phyloP scores from a whole-genome alignment of 1,284 basidiomycete genomes.

The Apiotrichum veenhuisii region DNA sequence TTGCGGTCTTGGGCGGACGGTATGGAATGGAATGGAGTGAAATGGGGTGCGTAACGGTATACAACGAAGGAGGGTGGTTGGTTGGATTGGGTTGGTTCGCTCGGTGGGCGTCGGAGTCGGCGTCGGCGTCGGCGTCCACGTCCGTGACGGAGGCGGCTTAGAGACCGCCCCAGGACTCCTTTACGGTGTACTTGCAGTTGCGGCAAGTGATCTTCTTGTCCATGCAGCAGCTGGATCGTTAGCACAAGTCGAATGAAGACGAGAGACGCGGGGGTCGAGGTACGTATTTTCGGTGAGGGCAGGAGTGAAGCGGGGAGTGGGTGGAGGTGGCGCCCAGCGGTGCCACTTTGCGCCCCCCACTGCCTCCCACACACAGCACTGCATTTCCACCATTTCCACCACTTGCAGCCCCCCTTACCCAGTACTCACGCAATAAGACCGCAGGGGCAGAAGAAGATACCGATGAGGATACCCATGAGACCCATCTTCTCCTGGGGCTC shows the following conservation, averaged over 20 bases:
- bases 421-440: constrained; percentile 5
- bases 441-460: constrained; percentile 5
- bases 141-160: neutral
- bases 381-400: neutral
- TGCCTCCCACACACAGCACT: neutral
- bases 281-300: too few species aligned
- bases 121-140: too few species aligned
- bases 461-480: constrained; percentile 5
- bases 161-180: constrained; percentile 6
- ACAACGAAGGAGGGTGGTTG: too few species aligned
- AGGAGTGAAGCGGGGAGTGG: too few species aligned
- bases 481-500: constrained; percentile 1
- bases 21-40: too few species aligned
- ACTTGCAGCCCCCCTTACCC: neutral
- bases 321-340: too few species aligned
- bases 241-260: neutral
- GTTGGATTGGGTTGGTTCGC: too few species aligned
- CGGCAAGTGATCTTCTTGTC: constrained; percentile 4
- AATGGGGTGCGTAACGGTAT: too few species aligned
- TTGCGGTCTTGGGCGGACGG: too few species aligned
- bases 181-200: constrained; percentile 1
- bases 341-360: neutral
- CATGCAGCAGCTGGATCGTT: constrained; percentile 1
- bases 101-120: too few species aligned
- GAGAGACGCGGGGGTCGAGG: neutral